A percentile compares a stretch with the other conserved stretches of the same genome.
Evolutionary conservation across 371 early-diverging fungal species (phyloP).

Genomic region (Haplosporangium sp.): DNA sequence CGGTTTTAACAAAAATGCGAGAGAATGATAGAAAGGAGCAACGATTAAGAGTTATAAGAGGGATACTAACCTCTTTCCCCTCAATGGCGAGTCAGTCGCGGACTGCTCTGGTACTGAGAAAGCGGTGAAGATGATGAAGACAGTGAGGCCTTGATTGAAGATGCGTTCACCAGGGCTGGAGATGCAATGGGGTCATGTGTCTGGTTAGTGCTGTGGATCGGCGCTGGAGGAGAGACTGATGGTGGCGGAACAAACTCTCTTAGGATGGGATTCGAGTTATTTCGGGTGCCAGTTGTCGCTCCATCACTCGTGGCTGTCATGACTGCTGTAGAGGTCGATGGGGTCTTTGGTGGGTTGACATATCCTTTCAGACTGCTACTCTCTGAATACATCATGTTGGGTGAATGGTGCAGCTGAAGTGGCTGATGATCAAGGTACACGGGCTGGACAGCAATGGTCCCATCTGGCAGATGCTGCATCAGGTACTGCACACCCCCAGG

Average conservation of each 20-base stretch:
- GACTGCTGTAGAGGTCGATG: background rate
- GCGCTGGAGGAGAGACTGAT: background rate
- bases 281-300: background rate
- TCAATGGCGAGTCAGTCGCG: no score
- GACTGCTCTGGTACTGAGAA: no score
- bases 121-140: slow-evolving; percentile 1
- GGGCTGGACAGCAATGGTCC: slow-evolving; percentile 48
- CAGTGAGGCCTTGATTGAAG: background rate
- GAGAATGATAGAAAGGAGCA: no score
- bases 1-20: no score
- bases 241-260: background rate
- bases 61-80: no score
- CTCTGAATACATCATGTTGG: slow-evolving; percentile 46
- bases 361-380: slow-evolving; percentile 28
- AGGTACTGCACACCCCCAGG: slow-evolving; percentile 33
- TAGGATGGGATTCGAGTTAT: background rate
- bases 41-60: no score
- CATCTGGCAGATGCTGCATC: slow-evolving; percentile 51
- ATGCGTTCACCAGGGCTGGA: background rate
- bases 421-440: slow-evolving; percentile 43
- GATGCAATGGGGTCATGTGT: slow-evolving; percentile 13
- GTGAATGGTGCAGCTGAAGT: slow-evolving; percentile 26
- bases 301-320: background rate
- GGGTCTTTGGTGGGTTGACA: slow-evolving; percentile 4
- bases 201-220: background rate